Base-by-base conservation (phyloP, 257 asterid genomes). In the Agastache rugosa region DNA sequence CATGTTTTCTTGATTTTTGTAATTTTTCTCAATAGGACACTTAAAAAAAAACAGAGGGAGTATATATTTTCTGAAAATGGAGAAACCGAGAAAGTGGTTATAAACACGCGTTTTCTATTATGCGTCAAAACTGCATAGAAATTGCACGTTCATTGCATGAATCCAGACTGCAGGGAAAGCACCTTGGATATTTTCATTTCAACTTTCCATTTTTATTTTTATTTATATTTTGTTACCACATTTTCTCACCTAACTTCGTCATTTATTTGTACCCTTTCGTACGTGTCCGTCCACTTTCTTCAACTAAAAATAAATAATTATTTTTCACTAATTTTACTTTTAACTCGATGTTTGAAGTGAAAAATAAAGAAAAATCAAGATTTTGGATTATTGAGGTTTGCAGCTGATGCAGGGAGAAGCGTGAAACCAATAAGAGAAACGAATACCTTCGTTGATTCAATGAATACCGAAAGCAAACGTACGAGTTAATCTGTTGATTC, bases 111-210 rank as follows among this genome's bases (percentile, higher is more conserved):
- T 75, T 67, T 75, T 27, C 67, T 41, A 25, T 8, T 74, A 27
- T 65, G 59, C 73, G 9, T 20, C 20, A 37, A 31, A 59, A 44
- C 71, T 20, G 7, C n/a, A 48, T 39, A 25, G 15, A 61, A 61
- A 77, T 50, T 22, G 67, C 80, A 69, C 53, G 70, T 34, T 31
- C 48, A 70, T 77, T 77, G 77, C 76, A 77, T 70, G 76, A 56
- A 67, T 16, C 51, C 53, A 42, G 27, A 51, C 60, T 10, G 68
- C 4, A 56, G 75, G 29, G 45, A 17, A 35, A 14, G 8, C 10
- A 11, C 23, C 31, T 17, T 20, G 58, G 45, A 61, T 7, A 50
- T 48, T 22, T 73, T 20, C 53, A 27, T 7, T 61, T 50, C 56
- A 59, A 59, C 8, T 66, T 67, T 34, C 51, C 51, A 4, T 69